These are phyloP conservation scores for Sclerotinia spermophila DNA, from an alignment of 2,329 filamentous ascomycete species.

Conservation along the genomic window DNA sequence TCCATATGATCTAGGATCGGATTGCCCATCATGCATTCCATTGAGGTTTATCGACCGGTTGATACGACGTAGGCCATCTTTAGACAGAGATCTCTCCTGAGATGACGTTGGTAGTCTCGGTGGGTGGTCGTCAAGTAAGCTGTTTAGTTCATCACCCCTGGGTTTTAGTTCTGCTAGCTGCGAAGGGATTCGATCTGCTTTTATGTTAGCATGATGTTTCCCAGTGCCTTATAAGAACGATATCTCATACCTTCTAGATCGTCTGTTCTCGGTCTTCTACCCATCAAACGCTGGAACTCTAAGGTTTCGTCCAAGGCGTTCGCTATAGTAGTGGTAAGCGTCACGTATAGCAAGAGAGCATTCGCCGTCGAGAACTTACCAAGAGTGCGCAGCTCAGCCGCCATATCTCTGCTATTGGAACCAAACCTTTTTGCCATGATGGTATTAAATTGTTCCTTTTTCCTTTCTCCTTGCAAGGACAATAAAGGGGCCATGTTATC, in stretches of 20 bases:
- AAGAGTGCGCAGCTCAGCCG: conserved; percentile 5
- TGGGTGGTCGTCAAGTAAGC: background rate
- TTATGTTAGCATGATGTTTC: background rate
- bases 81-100: conserved; percentile 2
- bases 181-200: background rate
- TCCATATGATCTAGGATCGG: conserved; percentile 8
- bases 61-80: background rate
- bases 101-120: background rate
- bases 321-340: background rate
- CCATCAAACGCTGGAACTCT: conserved; percentile 8
- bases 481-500: background rate
- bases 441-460: conserved; percentile 1
- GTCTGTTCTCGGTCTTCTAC: background rate
- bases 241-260: background rate
- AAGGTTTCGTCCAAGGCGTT: conserved; percentile 2
- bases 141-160: background rate
- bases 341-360: background rate
- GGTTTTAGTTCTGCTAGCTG: background rate
- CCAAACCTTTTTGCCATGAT: conserved; percentile 9
- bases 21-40: conserved; percentile 4
- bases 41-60: background rate
- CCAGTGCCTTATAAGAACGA: too few species aligned
- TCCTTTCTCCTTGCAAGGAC: background rate
- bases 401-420: background rate
- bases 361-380: background rate